Evolutionary conservation across 345 rosid species (phyloP), one percentile per base, ranked within the genome.

Genomic region (Raphanus raphanistrum): DNA sequence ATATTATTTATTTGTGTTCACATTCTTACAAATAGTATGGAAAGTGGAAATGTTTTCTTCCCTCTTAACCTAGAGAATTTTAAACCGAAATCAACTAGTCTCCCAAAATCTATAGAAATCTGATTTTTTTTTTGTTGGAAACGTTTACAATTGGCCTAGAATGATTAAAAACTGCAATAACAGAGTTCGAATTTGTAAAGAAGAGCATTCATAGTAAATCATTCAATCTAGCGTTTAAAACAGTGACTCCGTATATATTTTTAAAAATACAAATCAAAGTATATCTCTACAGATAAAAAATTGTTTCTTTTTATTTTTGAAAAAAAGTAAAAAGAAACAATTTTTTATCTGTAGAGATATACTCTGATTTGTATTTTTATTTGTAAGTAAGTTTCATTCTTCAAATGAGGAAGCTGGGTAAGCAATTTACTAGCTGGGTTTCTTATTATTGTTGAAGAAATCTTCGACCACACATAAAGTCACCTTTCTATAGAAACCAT

Each of bases 401-500:
- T 60, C 41, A 35, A 50, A 62, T 15, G 7, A 55, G 13, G 70
- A 62, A 52, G 25, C 26, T 35, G 43, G 41, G 25, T 62, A 55
- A 27, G 64, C 62, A 28, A 50, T 35, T 64, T 29, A 25, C 55
- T 3, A 27, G 26, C 72, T 68, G 8, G 48, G n/a, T 45, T 54
- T 31, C 9, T 60, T 55, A 54, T 17, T 43, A 61, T 61, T 8
- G 27, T 27, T 70, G 45, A 45, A 33, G 12, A 72, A 17, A 10
- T 21, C 76, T 78, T 78, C 72, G 26, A 65, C 61, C 76, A 71
- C 81, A 71, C 81, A 71, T 70, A 76, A 76, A 70, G 76, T 77
- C 72, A 57, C 4, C 72, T 77, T 77, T 71, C 76, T 71, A 41
- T 21, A 43, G 50, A 5, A 16, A 57, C 33, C 38, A 43, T 41